phyloP scores from a whole-genome alignment of 768 basidiomycete genomes.

The Tylopilus balloui region DNA sequence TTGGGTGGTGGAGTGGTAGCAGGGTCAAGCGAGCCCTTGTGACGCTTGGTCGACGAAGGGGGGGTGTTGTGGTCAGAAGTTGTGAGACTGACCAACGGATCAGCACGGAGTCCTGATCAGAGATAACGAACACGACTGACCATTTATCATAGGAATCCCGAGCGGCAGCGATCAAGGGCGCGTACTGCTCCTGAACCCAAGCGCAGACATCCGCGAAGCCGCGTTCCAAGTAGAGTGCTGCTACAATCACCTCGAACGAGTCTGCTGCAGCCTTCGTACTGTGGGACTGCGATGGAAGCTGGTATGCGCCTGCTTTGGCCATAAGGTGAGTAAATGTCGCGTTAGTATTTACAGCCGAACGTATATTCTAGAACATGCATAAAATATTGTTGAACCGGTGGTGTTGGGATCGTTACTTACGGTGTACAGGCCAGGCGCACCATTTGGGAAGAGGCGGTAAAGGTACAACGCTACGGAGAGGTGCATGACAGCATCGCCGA shows the following conservation, averaged over 20 bases:
- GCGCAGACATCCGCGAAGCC: slow-evolving; percentile 35
- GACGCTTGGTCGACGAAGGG: slow-evolving; percentile 14
- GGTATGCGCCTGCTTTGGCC: slow-evolving; percentile 31
- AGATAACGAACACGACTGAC: slow-evolving; percentile 13
- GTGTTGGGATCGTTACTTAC: slow-evolving; percentile 18
- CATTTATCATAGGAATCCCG: slow-evolving; percentile 25
- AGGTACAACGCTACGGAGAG: slow-evolving; percentile 39
- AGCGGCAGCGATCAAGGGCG: slow-evolving; percentile 34
- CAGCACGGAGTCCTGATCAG: not conserved
- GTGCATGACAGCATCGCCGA: slow-evolving; percentile 46
- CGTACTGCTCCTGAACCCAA: slow-evolving; percentile 39
- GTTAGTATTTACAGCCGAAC: slow-evolving; percentile 30
- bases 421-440: slow-evolving; percentile 34
- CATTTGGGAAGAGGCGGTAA: slow-evolving; percentile 31
- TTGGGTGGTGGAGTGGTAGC: slow-evolving; percentile 13
- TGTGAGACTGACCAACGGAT: slow-evolving; percentile 12
- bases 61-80: not conserved
- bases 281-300: slow-evolving; percentile 19
- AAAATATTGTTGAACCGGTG: not conserved
- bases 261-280: slow-evolving; percentile 41
- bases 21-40: slow-evolving; percentile 1
- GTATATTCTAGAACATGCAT: slow-evolving; percentile 19
- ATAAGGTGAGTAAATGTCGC: slow-evolving; percentile 37
- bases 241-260: slow-evolving; percentile 45
- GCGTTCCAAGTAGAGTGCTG: slow-evolving; percentile 38